Conservation (phyloP, 108 stramenopile genomes). For the Nitzschia palea region DNA sequence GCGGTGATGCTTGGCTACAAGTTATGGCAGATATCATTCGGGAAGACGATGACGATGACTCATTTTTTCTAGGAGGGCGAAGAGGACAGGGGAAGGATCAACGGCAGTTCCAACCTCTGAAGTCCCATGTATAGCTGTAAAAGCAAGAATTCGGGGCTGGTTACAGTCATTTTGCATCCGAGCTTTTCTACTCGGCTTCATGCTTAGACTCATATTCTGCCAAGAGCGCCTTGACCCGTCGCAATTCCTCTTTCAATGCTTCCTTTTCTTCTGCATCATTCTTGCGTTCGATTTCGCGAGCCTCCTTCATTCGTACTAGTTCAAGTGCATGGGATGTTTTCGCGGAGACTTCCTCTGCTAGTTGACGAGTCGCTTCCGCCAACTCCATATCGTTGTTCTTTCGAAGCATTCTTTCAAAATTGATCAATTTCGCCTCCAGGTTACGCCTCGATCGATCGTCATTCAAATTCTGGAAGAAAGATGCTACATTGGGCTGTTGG, state of each 20-base stretch:
- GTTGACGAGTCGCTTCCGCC: conserved; percentile 58
- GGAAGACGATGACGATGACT: conserved; percentile 40
- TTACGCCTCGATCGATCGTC: conserved; percentile 5
- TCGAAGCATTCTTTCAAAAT: conserved; percentile 12
- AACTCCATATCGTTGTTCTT: conserved; percentile 56
- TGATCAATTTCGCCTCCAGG: conserved; percentile 20
- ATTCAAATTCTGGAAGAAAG: conserved; percentile 20
- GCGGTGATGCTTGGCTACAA: conserved; percentile 61
- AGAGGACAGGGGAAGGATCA: no score
- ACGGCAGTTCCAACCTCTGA: no score
- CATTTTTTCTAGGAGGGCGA: no score
- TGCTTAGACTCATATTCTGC: conserved; percentile 16
- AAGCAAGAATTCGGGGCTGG: no score
- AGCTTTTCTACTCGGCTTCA: no score
- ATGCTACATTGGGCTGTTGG: conserved; percentile 13
- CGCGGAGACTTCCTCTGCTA: conserved; percentile 60
- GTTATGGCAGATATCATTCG: conserved; percentile 50
- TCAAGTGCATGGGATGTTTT: conserved; percentile 57
- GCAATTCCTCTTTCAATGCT: conserved; percentile 37
- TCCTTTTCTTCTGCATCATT: conserved; percentile 43
- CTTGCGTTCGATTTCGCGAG: conserved; percentile 36
- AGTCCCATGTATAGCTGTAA: no score
- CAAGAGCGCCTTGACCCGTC: conserved; percentile 18
- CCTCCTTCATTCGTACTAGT: conserved; percentile 55
- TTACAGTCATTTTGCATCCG: no score